Conservation (phyloP, 2,329 filamentous ascomycete species). For the Daldinia sp. region DNA sequence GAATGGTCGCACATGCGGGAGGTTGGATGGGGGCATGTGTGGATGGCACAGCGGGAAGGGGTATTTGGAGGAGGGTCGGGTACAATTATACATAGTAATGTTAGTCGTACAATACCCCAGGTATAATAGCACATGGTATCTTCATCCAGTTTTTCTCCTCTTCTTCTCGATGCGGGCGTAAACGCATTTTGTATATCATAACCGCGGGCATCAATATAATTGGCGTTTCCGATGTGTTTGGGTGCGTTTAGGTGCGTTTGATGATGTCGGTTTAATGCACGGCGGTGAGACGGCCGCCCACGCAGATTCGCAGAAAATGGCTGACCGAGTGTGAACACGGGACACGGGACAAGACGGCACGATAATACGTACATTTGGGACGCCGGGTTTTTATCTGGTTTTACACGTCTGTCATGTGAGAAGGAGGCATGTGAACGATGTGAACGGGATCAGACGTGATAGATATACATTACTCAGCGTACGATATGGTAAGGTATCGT, state of each 20-base stretch:
- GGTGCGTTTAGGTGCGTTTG: too few relatives aligned
- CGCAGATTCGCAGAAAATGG: background rate
- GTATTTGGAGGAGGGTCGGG: conserved; percentile 2
- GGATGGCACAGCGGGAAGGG: background rate
- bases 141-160: background rate
- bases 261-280: background rate
- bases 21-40: background rate
- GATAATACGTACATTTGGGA: background rate
- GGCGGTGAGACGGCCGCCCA: background rate
- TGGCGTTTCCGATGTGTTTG: too few relatives aligned
- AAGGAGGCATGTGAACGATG: background rate
- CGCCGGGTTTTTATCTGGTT: background rate
- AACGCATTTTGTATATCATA: background rate
- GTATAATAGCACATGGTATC: background rate
- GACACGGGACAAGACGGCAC: background rate
- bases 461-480: background rate
- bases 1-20: background rate
- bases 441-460: background rate
- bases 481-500: too few relatives aligned
- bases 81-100: background rate
- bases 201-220: background rate
- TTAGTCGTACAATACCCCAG: background rate
- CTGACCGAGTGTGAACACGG: conserved; percentile 1
- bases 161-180: background rate
- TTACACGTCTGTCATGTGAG: background rate